Conservation (phyloP, 192 early-diverging fungal species). For the Mortierella alpina region DNA sequence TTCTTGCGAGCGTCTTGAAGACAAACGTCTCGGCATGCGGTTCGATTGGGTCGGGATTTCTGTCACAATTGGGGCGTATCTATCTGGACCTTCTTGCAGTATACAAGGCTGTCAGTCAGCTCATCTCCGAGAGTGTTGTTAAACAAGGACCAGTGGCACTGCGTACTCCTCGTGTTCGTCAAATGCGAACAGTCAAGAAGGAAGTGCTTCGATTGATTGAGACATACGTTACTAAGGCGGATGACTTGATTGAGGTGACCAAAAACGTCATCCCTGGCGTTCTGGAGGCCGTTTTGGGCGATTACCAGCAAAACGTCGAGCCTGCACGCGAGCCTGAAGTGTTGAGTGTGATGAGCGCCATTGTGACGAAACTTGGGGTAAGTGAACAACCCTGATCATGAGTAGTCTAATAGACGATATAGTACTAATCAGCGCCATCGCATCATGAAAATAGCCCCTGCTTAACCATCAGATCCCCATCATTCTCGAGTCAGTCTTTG, state of each 20-base stretch:
- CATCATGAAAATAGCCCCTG: constrained; percentile 54
- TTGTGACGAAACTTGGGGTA: constrained; percentile 82
- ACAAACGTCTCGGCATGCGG: constrained; percentile 93
- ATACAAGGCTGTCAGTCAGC: constrained; percentile 86
- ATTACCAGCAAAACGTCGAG: constrained; percentile 89
- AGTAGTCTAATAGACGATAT: background rate
- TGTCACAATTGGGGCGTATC: constrained; percentile 87
- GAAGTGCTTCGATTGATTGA: constrained; percentile 93
- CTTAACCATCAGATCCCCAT: constrained; percentile 85
- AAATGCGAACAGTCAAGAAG: constrained; percentile 95
- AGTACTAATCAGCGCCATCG: background rate
- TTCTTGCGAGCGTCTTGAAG: constrained; percentile 92
- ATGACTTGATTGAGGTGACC: constrained; percentile 81
- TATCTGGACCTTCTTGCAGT: constrained; percentile 91
- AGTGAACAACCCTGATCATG: background rate
- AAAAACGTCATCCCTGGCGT: constrained; percentile 90
- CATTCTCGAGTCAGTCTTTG: constrained; percentile 94
- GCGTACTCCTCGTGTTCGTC: constrained; percentile 88
- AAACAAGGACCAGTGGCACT: constrained; percentile 88
- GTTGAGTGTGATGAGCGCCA: constrained; percentile 88
- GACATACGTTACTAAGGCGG: constrained; percentile 87
- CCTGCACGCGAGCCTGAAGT: constrained; percentile 98
- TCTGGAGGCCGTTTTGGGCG: constrained; percentile 86
- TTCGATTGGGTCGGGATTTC: constrained; percentile 88
- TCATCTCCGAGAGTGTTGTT: constrained; percentile 84